Conservation (phyloP, 441 rosid species). For the Eruca vesicaria region DNA sequence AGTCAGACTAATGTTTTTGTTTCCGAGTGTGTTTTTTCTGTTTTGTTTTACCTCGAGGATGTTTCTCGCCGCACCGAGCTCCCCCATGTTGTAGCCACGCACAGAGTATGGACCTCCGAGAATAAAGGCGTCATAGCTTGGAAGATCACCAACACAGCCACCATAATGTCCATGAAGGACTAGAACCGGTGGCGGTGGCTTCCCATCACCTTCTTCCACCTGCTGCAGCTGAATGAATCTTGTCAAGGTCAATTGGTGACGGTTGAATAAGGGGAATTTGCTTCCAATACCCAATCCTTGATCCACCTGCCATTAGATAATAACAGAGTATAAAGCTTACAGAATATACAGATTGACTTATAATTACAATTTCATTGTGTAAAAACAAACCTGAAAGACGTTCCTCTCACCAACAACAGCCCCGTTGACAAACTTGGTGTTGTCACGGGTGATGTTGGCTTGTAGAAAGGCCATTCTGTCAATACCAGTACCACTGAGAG, state of each 20-base stretch:
- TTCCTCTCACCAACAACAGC: slow-evolving; percentile 92
- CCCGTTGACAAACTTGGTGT: slow-evolving; percentile 85
- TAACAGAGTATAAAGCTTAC: slow-evolving; percentile 14
- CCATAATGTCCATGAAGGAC: slow-evolving; percentile 98
- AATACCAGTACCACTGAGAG: slow-evolving; percentile 96
- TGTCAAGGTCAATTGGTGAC: slow-evolving; percentile 84
- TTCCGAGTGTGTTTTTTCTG: not conserved
- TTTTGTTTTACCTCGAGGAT: slow-evolving; percentile 71
- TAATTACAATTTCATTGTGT: not conserved
- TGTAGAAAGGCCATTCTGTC: slow-evolving; percentile 90
- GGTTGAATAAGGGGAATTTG: slow-evolving; percentile 92
- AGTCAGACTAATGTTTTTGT: not conserved
- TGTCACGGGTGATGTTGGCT: slow-evolving; percentile 95
- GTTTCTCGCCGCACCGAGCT: slow-evolving; percentile 94
- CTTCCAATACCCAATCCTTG: slow-evolving; percentile 97
- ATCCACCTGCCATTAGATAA: slow-evolving; percentile 63
- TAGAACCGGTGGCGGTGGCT: slow-evolving; percentile 83
- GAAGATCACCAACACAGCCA: slow-evolving; percentile 94
- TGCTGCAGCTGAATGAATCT: slow-evolving; percentile 73
- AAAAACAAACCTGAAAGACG: slow-evolving; percentile 85
- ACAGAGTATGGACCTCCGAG: slow-evolving; percentile 98
- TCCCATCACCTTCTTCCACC: slow-evolving; percentile 84
- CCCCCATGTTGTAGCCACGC: slow-evolving; percentile 99
- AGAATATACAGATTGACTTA: not conserved
- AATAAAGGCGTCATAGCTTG: slow-evolving; percentile 94